Evolutionary conservation across 495 filamentous ascomycete genomes (phyloP).

Genomic region (Alectoria sarmentosa): DNA sequence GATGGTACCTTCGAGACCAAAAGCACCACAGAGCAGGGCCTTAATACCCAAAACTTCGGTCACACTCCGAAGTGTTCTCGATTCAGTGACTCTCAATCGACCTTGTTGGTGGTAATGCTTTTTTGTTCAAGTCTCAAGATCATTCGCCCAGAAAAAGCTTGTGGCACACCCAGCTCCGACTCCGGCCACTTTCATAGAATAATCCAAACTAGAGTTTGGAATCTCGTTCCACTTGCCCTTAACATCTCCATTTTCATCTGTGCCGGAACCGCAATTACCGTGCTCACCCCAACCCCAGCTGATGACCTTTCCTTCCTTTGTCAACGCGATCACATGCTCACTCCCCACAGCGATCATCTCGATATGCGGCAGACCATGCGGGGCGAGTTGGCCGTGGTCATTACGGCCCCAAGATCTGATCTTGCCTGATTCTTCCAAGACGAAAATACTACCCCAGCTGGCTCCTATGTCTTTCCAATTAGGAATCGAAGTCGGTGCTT

Average conservation of each 20-base stretch:
- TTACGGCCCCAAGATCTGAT: conserved; percentile 67
- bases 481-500: conserved; percentile 27
- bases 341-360: conserved; percentile 67
- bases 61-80: background rate
- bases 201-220: conserved; percentile 35
- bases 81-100: background rate
- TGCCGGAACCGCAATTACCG: conserved; percentile 80
- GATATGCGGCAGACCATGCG: conserved; percentile 43
- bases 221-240: conserved; percentile 58
- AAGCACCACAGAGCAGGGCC: background rate
- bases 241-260: conserved; percentile 53
- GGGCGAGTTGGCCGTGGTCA: conserved; percentile 76
- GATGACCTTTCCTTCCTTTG: conserved; percentile 51
- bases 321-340: conserved; percentile 72
- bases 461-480: conserved; percentile 57
- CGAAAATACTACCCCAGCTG: conserved; percentile 76
- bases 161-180: conserved; percentile 86
- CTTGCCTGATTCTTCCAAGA: conserved; percentile 49
- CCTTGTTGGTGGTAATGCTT: background rate
- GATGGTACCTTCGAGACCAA: background rate
- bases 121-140: background rate
- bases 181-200: conserved; percentile 34
- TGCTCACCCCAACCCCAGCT: conserved; percentile 97
- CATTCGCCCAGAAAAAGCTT: conserved; percentile 47
- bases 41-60: background rate